Base-by-base conservation (phyloP, 2,329 filamentous ascomycete genomes). In the Tolypocladium tropicale region DNA sequence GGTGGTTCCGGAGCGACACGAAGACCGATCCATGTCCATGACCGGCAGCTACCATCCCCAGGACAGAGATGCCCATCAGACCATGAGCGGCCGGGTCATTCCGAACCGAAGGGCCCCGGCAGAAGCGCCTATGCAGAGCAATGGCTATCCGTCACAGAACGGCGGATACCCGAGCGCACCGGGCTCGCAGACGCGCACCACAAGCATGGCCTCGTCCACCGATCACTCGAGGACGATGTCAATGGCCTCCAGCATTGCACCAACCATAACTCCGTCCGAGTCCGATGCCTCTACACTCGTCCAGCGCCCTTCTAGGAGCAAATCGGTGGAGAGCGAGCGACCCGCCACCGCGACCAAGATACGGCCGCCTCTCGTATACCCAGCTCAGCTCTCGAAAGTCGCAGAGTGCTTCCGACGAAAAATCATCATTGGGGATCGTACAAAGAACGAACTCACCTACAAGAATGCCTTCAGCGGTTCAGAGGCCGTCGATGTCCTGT, bases 21-120 rank as follows among this genome's bases (percentile, higher is more conserved):
- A 95, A 65, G 93, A 97, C 71, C 84, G 94, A 57, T 86, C 94
- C 60, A 97, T 97, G 94, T 96, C 93, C 50, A 87, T 99, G 86
- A 94, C 88, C 6, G 90, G 89, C 11, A 89, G 70, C 23, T 78
- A 75, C 58, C 69, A 90, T 63, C 80, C 86, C 3, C 79, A 87
- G 55, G 90, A 95, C 63, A 80, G 82, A 58, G 88, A 89, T 65
- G 78, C 91, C 49, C 88, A 94, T 70, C 93, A 96, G 72, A 96
- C 92, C 6, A 95, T 93, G 83, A 95, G 89, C 68, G 94, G 94
- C 52, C 83, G 94, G 62, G 80, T 95, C 23, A 95, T 99, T 62
- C 94, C 94, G 3, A 89, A 86, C 65, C 81, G 71, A 78, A 76
- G 74, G 65, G 76, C 70, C 56, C 77, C 70, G 57, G 70, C 68